phyloP scores from a whole-genome alignment of 192 early-diverging fungal species.

The Backusella tarrabulga region DNA sequence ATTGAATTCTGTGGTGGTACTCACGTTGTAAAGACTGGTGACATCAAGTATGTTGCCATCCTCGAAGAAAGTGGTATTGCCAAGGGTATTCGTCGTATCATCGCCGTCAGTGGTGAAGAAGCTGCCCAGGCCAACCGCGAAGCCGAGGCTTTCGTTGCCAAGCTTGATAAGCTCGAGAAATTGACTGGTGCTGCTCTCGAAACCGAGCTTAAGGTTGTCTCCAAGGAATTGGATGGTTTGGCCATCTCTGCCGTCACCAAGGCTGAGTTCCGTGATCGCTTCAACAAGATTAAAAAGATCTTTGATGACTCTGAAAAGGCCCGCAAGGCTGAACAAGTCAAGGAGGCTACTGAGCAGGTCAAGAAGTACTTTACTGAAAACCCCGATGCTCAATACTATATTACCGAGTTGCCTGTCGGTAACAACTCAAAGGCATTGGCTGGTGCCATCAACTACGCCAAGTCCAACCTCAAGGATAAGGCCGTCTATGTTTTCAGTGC shows the following conservation, averaged over 20 bases:
- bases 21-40: conserved; percentile 87
- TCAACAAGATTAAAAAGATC: conserved; percentile 72
- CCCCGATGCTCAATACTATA: conserved; percentile 56
- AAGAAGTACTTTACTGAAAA: conserved; percentile 70
- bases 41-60: conserved; percentile 84
- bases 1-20: conserved; percentile 99
- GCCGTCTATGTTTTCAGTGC: conserved; percentile 82
- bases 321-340: conserved; percentile 78
- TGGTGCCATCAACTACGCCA: conserved; percentile 76
- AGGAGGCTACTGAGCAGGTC: conserved; percentile 78
- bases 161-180: conserved; percentile 57
- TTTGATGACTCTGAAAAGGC: conserved; percentile 91
- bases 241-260: conserved; percentile 80
- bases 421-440: conserved; percentile 85
- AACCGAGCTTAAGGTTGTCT: conserved; percentile 71
- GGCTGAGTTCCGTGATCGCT: conserved; percentile 67
- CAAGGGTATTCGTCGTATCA: conserved; percentile 95
- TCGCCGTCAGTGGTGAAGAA: conserved; percentile 92
- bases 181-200: conserved; percentile 69
- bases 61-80: conserved; percentile 91
- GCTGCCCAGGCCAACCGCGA: conserved; percentile 64
- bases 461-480: conserved; percentile 75
- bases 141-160: conserved; percentile 67
- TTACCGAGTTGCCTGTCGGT: conserved; percentile 64
- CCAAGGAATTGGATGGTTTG: conserved; percentile 78